Evolutionary conservation across 1,284 basidiomycete genomes (phyloP).

Genomic region (Puccinia polysora): DNA sequence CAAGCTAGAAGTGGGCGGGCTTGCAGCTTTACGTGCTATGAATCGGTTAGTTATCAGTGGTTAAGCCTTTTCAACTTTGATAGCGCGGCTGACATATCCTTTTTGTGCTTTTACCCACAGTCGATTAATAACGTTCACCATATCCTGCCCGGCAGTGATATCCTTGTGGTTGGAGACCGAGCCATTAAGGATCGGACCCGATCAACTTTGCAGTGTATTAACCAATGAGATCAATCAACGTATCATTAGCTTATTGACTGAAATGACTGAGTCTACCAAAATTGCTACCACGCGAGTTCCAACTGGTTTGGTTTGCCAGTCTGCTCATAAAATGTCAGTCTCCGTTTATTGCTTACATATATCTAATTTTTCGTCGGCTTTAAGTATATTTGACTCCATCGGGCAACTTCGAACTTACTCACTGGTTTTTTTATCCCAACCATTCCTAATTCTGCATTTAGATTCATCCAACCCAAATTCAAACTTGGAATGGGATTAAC

Average conservation of each 20-base stretch:
- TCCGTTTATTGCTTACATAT: background rate
- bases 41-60: constrained; percentile 5
- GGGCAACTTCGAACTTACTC: no score
- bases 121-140: constrained; percentile 12
- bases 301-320: constrained; percentile 15
- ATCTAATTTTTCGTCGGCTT: no score
- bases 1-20: constrained; percentile 20
- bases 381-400: background rate
- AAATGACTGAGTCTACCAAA: background rate
- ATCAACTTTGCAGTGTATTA: constrained; percentile 15
- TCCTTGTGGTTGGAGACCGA: constrained; percentile 18
- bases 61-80: background rate
- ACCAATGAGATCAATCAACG: constrained; percentile 15
- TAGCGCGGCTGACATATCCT: background rate
- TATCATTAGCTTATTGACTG: constrained; percentile 3
- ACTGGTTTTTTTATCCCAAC: no score
- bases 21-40: constrained; percentile 7
- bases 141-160: constrained; percentile 25
- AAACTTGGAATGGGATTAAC: no score
- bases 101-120: background rate
- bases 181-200: constrained; percentile 8
- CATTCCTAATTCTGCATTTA: no score
- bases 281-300: background rate
- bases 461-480: no score
- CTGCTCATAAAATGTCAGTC: background rate